Conservation (phyloP, 2,329 filamentous ascomycete species). For the Phialophora chinensis region DNA sequence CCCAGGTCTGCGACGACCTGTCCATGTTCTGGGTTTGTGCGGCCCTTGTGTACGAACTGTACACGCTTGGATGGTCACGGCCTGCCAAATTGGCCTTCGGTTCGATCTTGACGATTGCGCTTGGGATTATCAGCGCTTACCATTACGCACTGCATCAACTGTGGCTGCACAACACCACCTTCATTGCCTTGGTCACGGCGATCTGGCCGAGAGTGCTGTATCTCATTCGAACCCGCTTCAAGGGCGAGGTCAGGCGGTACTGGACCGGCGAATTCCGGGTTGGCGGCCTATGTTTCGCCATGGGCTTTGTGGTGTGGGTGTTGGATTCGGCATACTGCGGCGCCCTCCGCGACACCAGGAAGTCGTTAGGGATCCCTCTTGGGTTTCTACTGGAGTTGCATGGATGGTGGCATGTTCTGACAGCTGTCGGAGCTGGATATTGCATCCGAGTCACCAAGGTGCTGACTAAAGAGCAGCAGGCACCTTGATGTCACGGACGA, state of each 20-base stretch:
- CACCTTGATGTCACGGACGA: background rate
- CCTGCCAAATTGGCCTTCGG: conserved; percentile 23
- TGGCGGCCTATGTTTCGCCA: conserved; percentile 32
- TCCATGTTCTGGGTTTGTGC: conserved; percentile 38
- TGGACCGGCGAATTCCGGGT: conserved; percentile 31
- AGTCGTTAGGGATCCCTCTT: conserved; percentile 39
- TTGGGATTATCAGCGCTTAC: conserved; percentile 33
- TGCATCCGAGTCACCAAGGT: conserved; percentile 35
- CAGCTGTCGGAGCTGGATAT: conserved; percentile 37
- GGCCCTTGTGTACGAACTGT: conserved; percentile 35
- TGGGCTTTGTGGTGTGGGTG: conserved; percentile 39
- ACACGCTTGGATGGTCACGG: conserved; percentile 28
- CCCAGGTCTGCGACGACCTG: conserved; percentile 35
- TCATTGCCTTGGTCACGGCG: conserved; percentile 30
- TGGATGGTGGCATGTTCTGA: conserved; percentile 43
- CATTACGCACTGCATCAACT: conserved; percentile 32
- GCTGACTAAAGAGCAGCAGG: conserved; percentile 23
- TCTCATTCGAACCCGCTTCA: conserved; percentile 26
- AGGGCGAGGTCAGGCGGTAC: conserved; percentile 25
- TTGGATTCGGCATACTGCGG: conserved; percentile 41
- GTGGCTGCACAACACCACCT: conserved; percentile 33
- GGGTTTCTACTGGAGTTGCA: conserved; percentile 43
- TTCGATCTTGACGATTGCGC: conserved; percentile 25
- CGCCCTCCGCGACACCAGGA: conserved; percentile 34
- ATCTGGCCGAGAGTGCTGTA: conserved; percentile 34